Conservation (phyloP, 1,284 basidiomycete genomes). For the Sanguinoderma infundibulare region DNA sequence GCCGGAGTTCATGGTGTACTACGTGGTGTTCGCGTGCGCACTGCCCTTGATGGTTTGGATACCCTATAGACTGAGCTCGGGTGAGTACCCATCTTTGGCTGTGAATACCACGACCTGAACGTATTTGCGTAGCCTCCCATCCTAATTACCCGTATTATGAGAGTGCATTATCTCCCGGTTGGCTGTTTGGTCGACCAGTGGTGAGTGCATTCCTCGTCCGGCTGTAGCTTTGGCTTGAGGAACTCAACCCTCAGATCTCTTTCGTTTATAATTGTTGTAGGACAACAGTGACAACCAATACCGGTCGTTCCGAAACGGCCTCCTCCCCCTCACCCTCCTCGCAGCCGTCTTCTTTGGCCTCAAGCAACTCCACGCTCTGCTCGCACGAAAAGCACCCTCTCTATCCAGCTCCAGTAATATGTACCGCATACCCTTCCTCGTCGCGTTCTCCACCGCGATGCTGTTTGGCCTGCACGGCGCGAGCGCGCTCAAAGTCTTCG, state of each 20-base stretch:
- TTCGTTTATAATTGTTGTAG: constrained; percentile 41
- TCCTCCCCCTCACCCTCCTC: constrained; percentile 63
- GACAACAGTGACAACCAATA: constrained; percentile 90
- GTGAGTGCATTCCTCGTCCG: constrained; percentile 47
- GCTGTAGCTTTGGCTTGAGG: background rate
- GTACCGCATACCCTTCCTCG: constrained; percentile 33
- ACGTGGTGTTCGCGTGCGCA: constrained; percentile 60
- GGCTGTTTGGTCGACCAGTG: constrained; percentile 69
- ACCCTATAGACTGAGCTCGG: constrained; percentile 75
- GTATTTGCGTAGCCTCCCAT: constrained; percentile 56
- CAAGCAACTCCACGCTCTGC: constrained; percentile 40
- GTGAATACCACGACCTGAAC: background rate
- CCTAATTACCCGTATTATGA: constrained; percentile 75
- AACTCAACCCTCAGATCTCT: background rate
- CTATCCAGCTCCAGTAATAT: constrained; percentile 10
- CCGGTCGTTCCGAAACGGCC: constrained; percentile 78
- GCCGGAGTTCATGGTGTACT: constrained; percentile 85
- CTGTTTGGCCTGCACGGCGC: constrained; percentile 85
- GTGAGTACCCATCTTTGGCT: constrained; percentile 50
- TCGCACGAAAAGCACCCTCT: background rate
- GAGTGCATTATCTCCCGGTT: constrained; percentile 64
- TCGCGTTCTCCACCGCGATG: constrained; percentile 62
- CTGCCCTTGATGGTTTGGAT: constrained; percentile 84
- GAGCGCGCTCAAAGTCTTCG: constrained; percentile 81
- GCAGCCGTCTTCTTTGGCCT: constrained; percentile 50